These are phyloP conservation scores for Aphanoascus verrucosus DNA, from an alignment of 2,329 filamentous ascomycete species.

Conservation along the genomic window DNA sequence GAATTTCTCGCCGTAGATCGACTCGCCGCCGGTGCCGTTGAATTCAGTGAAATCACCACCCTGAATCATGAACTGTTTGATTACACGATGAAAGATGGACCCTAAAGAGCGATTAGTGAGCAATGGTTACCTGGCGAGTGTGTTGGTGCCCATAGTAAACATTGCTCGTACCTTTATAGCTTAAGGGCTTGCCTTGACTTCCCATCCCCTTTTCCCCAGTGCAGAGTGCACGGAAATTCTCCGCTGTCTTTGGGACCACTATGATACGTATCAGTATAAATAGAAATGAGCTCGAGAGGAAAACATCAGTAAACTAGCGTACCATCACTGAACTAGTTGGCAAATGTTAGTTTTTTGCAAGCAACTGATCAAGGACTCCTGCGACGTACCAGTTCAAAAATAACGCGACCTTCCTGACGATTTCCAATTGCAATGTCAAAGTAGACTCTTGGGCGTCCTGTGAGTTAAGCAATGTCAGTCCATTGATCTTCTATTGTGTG, in stretches of 20 bases:
- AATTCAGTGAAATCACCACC: conserved; percentile 93
- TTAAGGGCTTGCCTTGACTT: conserved; percentile 70
- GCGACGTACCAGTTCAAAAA: conserved; percentile 64
- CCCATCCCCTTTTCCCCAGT: conserved; percentile 69
- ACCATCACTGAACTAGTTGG: conserved; percentile 41
- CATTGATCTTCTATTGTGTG: background rate
- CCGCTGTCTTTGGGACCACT: conserved; percentile 69
- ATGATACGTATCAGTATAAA: background rate
- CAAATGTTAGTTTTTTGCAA: background rate
- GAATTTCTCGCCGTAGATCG: conserved; percentile 95
- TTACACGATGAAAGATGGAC: conserved; percentile 86
- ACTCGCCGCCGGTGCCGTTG: conserved; percentile 92
- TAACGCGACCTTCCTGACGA: conserved; percentile 62
- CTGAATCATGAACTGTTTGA: conserved; percentile 98
- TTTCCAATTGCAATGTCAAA: conserved; percentile 83
- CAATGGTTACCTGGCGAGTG: background rate
- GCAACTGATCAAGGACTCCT: background rate
- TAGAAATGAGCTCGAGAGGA: background rate
- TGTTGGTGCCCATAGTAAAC: background rate
- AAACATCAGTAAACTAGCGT: background rate
- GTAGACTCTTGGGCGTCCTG: conserved; percentile 68
- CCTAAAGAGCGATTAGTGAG: conserved; percentile 35
- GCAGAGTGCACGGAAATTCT: conserved; percentile 79
- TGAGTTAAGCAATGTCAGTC: background rate
- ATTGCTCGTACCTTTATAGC: conserved; percentile 59